Evolutionary conservation across 441 rosid genomes (phyloP), one percentile per base, ranked within the genome.

Genomic region (Hura crepitans): DNA sequence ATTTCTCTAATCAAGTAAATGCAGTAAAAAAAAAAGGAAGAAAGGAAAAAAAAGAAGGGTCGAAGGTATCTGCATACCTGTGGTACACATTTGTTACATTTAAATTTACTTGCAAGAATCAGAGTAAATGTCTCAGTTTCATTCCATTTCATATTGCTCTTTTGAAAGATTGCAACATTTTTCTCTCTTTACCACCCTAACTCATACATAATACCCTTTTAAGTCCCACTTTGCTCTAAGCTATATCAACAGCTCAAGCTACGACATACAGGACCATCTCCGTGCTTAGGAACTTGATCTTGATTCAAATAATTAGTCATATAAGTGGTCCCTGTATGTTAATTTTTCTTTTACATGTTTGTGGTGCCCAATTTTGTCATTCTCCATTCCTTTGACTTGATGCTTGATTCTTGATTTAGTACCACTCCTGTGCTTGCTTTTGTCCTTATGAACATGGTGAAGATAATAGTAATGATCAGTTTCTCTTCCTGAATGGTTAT

Each of bases 391-490:
- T 53, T 82, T 82, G 72, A 39, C 68, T 20, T 83, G 78, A 62
- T 75, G 83, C 75, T 39, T 68, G 51, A 58, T 69, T 69, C 77
- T 77, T 45, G 85, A 75, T 61, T 81, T 77, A 77, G 73, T 82
- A 50, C 61, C n/a, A 46, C 74, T 84, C 60, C 82, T 73, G 62
- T 84, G 90, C 85, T 87, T 89, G 69, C 77, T 83, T 71, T 79
- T 81, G 61, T 86, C 89, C 85, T 82, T 86, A 42, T 81, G 83
- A 47, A 92, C 93, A 57, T 80, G 85, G 81, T 86, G 97, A 70
- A 87, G 90, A 72, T 84, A 58, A 64, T 83, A 70, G 77, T 82
- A 73, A 68, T 85, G 83, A 50, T 89, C 88, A 54, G 73, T 30
- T 23, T 84, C 90, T 74, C 74, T 80, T 47, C 81, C 87, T 53